Percentiles rank a stretch among this genome's conserved stretches.
Conservation (phyloP, 164 flowering plant genomes). For the Berberis thunbergii region DNA sequence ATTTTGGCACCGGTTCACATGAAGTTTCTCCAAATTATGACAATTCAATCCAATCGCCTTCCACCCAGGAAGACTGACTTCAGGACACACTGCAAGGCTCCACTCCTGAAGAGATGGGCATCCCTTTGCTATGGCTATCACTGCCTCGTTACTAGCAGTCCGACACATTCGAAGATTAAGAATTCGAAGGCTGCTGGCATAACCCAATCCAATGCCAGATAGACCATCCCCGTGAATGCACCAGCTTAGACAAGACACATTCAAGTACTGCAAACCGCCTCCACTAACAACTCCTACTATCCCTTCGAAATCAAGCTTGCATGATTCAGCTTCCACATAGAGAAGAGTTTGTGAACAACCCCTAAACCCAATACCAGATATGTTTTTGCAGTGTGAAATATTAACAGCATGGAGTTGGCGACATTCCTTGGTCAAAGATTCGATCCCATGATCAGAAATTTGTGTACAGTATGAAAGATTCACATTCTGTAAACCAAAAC, state of each 20-base stretch:
- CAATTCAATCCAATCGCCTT: slow-evolving; percentile 47
- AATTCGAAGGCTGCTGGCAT: slow-evolving; percentile 31
- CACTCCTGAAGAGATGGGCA: slow-evolving; percentile 61
- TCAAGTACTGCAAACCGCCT: slow-evolving; percentile 47
- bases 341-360: slow-evolving; percentile 43
- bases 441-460: slow-evolving; percentile 46
- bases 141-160: slow-evolving; percentile 35
- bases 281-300: slow-evolving; percentile 41
- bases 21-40: slow-evolving; percentile 42
- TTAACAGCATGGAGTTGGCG: slow-evolving; percentile 29
- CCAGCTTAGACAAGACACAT: slow-evolving; percentile 31
- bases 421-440: slow-evolving; percentile 34
- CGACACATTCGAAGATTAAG: slow-evolving; percentile 52
- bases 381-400: slow-evolving; percentile 33
- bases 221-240: slow-evolving; percentile 31
- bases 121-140: slow-evolving; percentile 50
- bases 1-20: slow-evolving; percentile 56
- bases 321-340: slow-evolving; percentile 56
- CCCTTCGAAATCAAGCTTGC: slow-evolving; percentile 53
- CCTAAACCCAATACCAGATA: slow-evolving; percentile 50
- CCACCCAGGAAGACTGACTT: slow-evolving; percentile 48
- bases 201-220: slow-evolving; percentile 44
- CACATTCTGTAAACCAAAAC: slow-evolving; percentile 31
- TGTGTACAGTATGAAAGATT: slow-evolving; percentile 47
- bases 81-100: slow-evolving; percentile 55